These are phyloP conservation scores for Aspergillus ochraceoroseus DNA, from an alignment of 2,329 filamentous ascomycete species.

Conservation along the genomic window DNA sequence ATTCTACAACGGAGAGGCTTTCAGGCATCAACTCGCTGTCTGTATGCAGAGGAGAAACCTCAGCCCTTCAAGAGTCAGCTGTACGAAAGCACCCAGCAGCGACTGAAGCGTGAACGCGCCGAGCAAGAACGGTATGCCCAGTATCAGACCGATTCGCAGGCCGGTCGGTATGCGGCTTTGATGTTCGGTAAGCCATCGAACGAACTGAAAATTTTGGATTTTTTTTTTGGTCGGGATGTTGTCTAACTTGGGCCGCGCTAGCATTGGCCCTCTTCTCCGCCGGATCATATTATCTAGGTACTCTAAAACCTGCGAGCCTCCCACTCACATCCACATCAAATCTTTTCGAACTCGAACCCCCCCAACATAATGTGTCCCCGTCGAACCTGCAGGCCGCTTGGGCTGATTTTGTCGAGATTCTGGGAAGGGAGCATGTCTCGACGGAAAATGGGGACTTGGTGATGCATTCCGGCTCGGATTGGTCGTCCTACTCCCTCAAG, in stretches of 20 bases:
- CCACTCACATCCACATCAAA: conserved; percentile 54
- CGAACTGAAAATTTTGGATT: background rate
- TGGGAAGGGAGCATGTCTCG: conserved; percentile 60
- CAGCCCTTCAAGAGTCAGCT: conserved; percentile 57
- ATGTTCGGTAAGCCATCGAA: conserved; percentile 32
- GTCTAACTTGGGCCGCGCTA: too few species aligned
- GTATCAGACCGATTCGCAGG: conserved; percentile 39
- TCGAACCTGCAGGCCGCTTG: conserved; percentile 60
- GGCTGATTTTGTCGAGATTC: conserved; percentile 57
- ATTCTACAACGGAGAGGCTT: conserved; percentile 20
- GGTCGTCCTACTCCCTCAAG: conserved; percentile 52
- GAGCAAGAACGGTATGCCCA: conserved; percentile 51
- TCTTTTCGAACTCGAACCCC: conserved; percentile 46
- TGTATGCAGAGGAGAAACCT: conserved; percentile 27
- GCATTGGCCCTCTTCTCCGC: conserved; percentile 50
- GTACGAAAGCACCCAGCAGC: conserved; percentile 57
- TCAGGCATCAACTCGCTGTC: conserved; percentile 17
- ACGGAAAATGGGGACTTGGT: conserved; percentile 52
- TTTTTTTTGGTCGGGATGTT: too few species aligned
- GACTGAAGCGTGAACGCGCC: conserved; percentile 55
- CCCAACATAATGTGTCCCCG: conserved; percentile 53
- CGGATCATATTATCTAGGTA: conserved; percentile 54
- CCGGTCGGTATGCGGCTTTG: conserved; percentile 38
- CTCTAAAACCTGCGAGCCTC: conserved; percentile 45
- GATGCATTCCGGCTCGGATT: conserved; percentile 58